phyloP scores from a whole-genome alignment of 495 filamentous ascomycete genomes.

The Penicillium cinerascens region DNA sequence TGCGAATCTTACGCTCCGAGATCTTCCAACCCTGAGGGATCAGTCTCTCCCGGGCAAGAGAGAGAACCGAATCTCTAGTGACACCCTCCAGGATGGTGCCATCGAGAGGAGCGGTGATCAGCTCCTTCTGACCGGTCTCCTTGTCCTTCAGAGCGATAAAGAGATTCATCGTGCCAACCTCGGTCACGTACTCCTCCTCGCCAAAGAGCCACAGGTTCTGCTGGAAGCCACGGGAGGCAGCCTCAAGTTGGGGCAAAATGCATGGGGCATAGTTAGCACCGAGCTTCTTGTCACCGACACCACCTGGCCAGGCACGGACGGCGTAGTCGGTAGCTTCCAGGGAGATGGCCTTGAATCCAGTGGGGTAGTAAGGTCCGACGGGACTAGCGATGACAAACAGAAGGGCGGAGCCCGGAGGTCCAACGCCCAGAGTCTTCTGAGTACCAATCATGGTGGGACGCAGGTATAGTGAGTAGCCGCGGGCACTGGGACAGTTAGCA shows the following conservation, averaged over 20 bases:
- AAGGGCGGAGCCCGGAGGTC: conserved; percentile 83
- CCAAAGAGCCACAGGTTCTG: conserved; percentile 98
- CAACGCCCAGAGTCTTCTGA: conserved; percentile 86
- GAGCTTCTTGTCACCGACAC: conserved; percentile 95
- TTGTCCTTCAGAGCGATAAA: conserved; percentile 79
- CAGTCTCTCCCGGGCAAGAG: conserved; percentile 77
- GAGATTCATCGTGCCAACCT: conserved; percentile 98
- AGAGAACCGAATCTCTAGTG: conserved; percentile 81
- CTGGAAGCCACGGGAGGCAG: conserved; percentile 85
- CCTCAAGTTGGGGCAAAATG: conserved; percentile 87
- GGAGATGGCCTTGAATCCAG: conserved; percentile 93
- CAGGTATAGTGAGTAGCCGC: conserved; percentile 91
- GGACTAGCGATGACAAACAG: conserved; percentile 94
- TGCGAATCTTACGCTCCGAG: conserved; percentile 83
- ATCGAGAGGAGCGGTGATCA: conserved; percentile 89
- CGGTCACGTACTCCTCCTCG: conserved; percentile 89
- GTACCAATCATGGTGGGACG: conserved; percentile 97
- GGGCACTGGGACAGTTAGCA: conserved; percentile 37
- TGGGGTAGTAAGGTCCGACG: conserved; percentile 96
- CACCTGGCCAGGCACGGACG: conserved; percentile 95
- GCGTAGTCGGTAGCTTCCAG: conserved; percentile 92
- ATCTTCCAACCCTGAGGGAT: conserved; percentile 84
- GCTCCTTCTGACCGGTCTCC: conserved; percentile 80
- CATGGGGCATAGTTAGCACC: conserved; percentile 98
- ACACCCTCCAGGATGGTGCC: conserved; percentile 97